phyloP scores from a whole-genome alignment of 768 basidiomycete genomes.

The Suillus sp. region DNA sequence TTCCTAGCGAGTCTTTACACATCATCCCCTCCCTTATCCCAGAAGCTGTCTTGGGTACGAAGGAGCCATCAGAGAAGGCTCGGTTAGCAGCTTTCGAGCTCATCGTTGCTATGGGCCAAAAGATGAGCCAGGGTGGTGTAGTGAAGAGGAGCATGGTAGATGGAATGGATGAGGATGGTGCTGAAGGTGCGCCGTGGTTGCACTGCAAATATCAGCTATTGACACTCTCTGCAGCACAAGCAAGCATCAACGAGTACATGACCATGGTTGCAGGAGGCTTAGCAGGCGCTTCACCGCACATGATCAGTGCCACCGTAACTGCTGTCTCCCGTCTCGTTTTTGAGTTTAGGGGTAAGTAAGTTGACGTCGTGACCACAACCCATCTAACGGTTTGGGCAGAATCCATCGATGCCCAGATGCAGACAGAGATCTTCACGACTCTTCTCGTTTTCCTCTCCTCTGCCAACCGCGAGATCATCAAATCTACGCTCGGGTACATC shows the following conservation, averaged over 20 bases:
- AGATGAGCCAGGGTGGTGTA: slow-evolving; percentile 86
- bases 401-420: slow-evolving; percentile 67
- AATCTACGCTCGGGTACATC: slow-evolving; percentile 92
- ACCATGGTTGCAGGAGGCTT: slow-evolving; percentile 97
- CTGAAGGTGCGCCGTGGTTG: slow-evolving; percentile 38
- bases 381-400: slow-evolving; percentile 44
- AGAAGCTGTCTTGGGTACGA: slow-evolving; percentile 93
- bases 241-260: slow-evolving; percentile 88
- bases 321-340: slow-evolving; percentile 92
- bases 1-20: slow-evolving; percentile 75
- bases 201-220: slow-evolving; percentile 12
- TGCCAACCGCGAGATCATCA: slow-evolving; percentile 96
- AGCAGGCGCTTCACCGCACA: slow-evolving; percentile 91
- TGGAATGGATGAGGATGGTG: slow-evolving; percentile 77
- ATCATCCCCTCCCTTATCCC: slow-evolving; percentile 88
- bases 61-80: slow-evolving; percentile 94
- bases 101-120: slow-evolving; percentile 87
- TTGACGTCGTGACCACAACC: neutral
- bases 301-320: slow-evolving; percentile 97
- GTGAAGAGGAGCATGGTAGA: slow-evolving; percentile 77
- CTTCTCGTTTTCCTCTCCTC: slow-evolving; percentile 90
- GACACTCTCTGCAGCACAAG: slow-evolving; percentile 48
- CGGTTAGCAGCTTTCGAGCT: slow-evolving; percentile 88
- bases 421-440: slow-evolving; percentile 82
- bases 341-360: slow-evolving; percentile 82